phyloP scores from a whole-genome alignment of 495 filamentous ascomycete genomes.

The Aspergillus carlsbadensis region DNA sequence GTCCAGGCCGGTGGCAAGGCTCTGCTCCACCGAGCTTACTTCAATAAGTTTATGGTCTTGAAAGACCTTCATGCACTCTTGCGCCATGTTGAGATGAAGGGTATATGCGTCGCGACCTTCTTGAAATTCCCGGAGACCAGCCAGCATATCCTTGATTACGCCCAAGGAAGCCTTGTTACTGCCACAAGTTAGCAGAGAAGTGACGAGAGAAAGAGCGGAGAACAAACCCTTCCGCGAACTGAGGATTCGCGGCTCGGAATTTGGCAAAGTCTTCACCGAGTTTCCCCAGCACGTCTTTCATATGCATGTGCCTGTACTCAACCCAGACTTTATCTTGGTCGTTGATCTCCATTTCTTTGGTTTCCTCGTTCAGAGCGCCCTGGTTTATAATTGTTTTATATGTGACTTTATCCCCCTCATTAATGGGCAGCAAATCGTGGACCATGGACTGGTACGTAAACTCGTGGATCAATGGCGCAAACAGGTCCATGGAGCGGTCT shows the following conservation, averaged over 20 bases:
- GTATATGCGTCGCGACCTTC: slow-evolving; percentile 94
- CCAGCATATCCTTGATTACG: slow-evolving; percentile 96
- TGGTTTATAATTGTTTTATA: slow-evolving; percentile 79
- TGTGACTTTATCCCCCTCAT: slow-evolving; percentile 82
- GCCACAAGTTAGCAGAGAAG: slow-evolving; percentile 9
- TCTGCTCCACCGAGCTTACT: slow-evolving; percentile 81
- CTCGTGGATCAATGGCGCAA: slow-evolving; percentile 85
- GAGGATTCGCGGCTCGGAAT: slow-evolving; percentile 89
- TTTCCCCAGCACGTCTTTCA: slow-evolving; percentile 96
- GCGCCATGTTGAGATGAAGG: slow-evolving; percentile 94
- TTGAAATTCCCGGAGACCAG: slow-evolving; percentile 89
- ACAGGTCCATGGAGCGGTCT: slow-evolving; percentile 88
- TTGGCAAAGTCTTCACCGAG: slow-evolving; percentile 88
- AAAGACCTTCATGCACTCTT: slow-evolving; percentile 93
- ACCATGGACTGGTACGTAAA: slow-evolving; percentile 99
- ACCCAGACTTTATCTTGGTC: slow-evolving; percentile 94
- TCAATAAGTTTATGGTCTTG: slow-evolving; percentile 80
- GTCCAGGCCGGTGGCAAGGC: slow-evolving; percentile 86
- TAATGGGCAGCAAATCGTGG: slow-evolving; percentile 83
- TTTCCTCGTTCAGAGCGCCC: slow-evolving; percentile 60
- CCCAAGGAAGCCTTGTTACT: slow-evolving; percentile 70
- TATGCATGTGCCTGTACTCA: slow-evolving; percentile 87
- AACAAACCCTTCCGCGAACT: slow-evolving; percentile 73
- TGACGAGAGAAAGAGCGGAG: background rate
- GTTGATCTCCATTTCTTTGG: slow-evolving; percentile 85